Evolutionary conservation across 768 basidiomycete species (phyloP).

Genomic region (Gloeopeniophorella convolvens): DNA sequence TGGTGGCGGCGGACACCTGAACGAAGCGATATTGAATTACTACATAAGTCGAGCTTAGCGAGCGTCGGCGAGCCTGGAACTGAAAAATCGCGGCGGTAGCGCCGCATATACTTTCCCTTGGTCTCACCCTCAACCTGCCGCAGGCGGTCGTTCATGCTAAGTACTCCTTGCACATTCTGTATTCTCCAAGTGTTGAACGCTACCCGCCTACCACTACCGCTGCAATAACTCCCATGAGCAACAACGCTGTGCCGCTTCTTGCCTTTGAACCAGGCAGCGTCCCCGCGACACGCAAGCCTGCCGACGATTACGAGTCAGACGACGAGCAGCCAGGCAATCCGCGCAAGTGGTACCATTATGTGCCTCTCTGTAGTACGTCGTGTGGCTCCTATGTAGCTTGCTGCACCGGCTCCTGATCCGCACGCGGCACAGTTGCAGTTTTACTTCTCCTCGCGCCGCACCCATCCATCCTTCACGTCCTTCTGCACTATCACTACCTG

Average conservation of each 20-base stretch:
- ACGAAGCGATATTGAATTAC: too few species aligned
- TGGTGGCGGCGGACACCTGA: too few species aligned
- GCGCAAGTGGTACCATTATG: slow-evolving; percentile 19
- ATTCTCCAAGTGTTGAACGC: not conserved
- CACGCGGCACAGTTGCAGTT: slow-evolving; percentile 35
- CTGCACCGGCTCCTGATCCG: not conserved
- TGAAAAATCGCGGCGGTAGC: too few species aligned
- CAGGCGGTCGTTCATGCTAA: not conserved
- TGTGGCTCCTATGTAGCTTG: not conserved
- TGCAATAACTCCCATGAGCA: not conserved
- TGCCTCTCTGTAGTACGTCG: slow-evolving; percentile 15
- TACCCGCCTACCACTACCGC: too few species aligned
- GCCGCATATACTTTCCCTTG: too few species aligned
- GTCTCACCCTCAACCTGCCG: not conserved
- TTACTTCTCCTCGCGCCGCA: slow-evolving; percentile 63
- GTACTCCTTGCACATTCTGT: not conserved
- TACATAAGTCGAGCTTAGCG: too few species aligned
- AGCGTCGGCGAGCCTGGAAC: too few species aligned
- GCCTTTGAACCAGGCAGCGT: slow-evolving; percentile 8
- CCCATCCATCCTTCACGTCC: slow-evolving; percentile 62
- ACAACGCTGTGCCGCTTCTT: slow-evolving; percentile 3
- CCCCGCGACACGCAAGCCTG: not conserved
- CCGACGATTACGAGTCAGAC: slow-evolving; percentile 9
- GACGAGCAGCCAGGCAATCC: slow-evolving; percentile 5
- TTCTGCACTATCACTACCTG: slow-evolving; percentile 60